Base-by-base conservation (phyloP, 2,329 filamentous ascomycete species). In the Bertia moriformis region DNA sequence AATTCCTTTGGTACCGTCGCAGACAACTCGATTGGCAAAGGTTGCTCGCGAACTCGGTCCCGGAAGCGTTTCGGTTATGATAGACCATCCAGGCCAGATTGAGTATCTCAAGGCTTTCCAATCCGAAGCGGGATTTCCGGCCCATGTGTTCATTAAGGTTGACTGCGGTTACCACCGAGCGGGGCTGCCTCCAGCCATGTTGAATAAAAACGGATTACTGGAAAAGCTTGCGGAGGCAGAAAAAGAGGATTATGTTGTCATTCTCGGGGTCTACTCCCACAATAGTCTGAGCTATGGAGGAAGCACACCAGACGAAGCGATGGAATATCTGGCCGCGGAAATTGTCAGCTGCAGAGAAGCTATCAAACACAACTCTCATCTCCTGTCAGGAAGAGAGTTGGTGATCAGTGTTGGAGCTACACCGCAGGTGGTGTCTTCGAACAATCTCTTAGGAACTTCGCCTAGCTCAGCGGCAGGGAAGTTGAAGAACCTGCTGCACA, bases 91-190 rank as follows among this genome's bases (percentile, higher is more conserved):
- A 0, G 57, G 59, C 0, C 71, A 75, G 42, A 50, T 76, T 0
- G 38, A 41, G 0, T 42, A 42, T 0, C 30, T 54, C 1, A 32
- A 18, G 1, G 49, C 64, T 2, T 56, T 62, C 2, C 48, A 52
- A 1, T 49, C 56, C 2, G 45, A 52, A 2, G 45, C 47, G 1
- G 42, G 46, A 3, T 57, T 38, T 44, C 53, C 37, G 50, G 59
- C 38, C 39, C 49, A 61, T 0, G 56, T 76, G 2, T 78, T 69
- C 35, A 48, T 80, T 29, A 79, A 80, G 42, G 65, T 80, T 0
- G 77, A 81, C 43, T 73, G 72, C 0, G 76, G 76, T 0, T 75
- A 78, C 47, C 69, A 75, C 44, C 68, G 77, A 2, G 75, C 77
- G 0, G 77, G 77, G 0, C 49, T 79, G 0, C 54, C 60, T 0